Conservation (phyloP, 495 filamentous ascomycete species). For the Hypomontagnella submonticulosa region DNA sequence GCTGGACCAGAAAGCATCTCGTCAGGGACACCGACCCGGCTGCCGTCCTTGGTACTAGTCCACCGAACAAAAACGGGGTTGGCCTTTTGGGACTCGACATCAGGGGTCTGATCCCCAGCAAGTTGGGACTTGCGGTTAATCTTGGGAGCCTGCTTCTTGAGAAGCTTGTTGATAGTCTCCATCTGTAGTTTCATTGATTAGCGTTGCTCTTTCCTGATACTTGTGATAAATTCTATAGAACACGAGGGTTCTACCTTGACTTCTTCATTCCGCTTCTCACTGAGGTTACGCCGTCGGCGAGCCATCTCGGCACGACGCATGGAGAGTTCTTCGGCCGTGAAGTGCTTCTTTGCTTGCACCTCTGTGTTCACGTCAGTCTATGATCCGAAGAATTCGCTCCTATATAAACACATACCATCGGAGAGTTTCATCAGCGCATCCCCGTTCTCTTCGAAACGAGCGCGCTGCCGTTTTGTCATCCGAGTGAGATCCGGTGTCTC, state of each 20-base stretch:
- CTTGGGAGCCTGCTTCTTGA: constrained; percentile 96
- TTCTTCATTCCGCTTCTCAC: constrained; percentile 97
- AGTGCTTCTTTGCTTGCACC: constrained; percentile 89
- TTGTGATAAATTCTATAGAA: not conserved
- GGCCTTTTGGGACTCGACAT: constrained; percentile 61
- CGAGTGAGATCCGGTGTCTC: constrained; percentile 82
- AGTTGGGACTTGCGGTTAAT: constrained; percentile 64
- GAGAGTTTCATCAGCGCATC: constrained; percentile 77
- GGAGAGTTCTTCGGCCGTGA: constrained; percentile 93
- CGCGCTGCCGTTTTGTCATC: constrained; percentile 88
- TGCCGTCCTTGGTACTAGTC: constrained; percentile 77
- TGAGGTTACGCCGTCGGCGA: constrained; percentile 91
- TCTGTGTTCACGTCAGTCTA: constrained; percentile 61
- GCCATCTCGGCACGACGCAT: constrained; percentile 98
- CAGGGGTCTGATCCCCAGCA: constrained; percentile 67
- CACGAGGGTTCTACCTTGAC: constrained; percentile 76
- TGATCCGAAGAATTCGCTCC: not conserved
- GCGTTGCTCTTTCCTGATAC: not conserved
- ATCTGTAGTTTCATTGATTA: constrained; percentile 65
- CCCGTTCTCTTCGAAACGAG: constrained; percentile 71
- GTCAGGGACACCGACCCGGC: constrained; percentile 76
- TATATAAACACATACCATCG: constrained; percentile 61
- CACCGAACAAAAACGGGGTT: constrained; percentile 81
- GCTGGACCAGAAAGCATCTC: constrained; percentile 80
- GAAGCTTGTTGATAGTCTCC: constrained; percentile 97